phyloP scores from a whole-genome alignment of 257 asterid genomes.

The Petunia secreta region DNA sequence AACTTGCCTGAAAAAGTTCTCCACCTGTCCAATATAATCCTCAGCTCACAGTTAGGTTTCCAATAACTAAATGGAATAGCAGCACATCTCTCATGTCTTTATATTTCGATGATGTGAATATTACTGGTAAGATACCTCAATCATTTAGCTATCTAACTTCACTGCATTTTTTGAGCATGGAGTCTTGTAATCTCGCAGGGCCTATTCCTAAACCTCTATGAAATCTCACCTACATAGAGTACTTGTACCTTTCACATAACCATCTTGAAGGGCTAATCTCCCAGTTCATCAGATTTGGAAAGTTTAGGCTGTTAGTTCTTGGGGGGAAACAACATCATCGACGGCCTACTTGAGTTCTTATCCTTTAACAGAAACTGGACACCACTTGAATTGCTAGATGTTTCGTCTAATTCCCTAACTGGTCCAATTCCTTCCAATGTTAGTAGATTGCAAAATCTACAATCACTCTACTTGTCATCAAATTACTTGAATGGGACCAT shows the following conservation, averaged over 20 bases:
- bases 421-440: background rate
- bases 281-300: background rate
- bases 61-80: slow-evolving; percentile 26
- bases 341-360: background rate
- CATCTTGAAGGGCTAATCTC: background rate
- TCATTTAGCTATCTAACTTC: slow-evolving; percentile 23
- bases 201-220: slow-evolving; percentile 29
- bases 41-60: slow-evolving; percentile 24
- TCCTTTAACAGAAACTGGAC: background rate
- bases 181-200: slow-evolving; percentile 29
- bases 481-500: background rate
- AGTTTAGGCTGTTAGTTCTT: background rate
- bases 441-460: no score
- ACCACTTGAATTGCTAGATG: background rate
- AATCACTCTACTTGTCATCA: no score
- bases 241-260: background rate
- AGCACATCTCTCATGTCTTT: slow-evolving; percentile 14
- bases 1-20: slow-evolving; percentile 16
- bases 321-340: background rate
- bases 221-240: slow-evolving; percentile 25
- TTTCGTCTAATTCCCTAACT: background rate
- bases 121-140: slow-evolving; percentile 30
- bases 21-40: slow-evolving; percentile 23
- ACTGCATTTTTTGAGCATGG: slow-evolving; percentile 18
- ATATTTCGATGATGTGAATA: slow-evolving; percentile 7